A percentile compares a stretch with the other conserved stretches of the same genome.
phyloP scores from a whole-genome alignment of 2,329 filamentous ascomycete species.

The Diplodia corticola region DNA sequence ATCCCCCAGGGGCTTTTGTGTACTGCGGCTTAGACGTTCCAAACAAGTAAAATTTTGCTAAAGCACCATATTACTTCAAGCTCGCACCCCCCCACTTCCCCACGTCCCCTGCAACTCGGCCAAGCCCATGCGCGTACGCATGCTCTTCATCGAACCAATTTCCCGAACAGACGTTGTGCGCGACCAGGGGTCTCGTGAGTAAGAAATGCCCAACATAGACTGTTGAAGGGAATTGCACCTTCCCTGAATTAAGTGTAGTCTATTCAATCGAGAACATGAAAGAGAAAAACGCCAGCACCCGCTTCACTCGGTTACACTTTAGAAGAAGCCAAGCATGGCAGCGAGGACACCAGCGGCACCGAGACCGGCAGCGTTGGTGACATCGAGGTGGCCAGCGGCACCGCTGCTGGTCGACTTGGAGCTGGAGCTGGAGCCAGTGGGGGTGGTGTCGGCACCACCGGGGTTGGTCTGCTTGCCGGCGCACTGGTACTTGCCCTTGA shows the following conservation, averaged over 20 bases:
- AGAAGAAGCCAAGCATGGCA: conserved; percentile 49
- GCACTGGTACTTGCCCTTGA: conserved; percentile 49
- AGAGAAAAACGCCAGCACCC: conserved; percentile 38
- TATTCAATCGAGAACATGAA: conserved; percentile 36
- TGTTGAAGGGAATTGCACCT: conserved; percentile 4
- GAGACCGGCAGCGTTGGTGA: conserved; percentile 42
- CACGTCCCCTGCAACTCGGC: conserved; percentile 6
- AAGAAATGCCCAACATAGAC: conserved; percentile 18
- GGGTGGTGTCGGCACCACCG: conserved; percentile 37
- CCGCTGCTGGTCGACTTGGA: conserved; percentile 30
- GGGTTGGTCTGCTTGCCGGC: conserved; percentile 40
- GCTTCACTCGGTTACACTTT: conserved; percentile 33
- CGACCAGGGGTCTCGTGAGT: conserved; percentile 9
- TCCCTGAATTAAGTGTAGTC: conserved; percentile 34
- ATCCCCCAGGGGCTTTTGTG: conserved; percentile 14
- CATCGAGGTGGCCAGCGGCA: conserved; percentile 44
- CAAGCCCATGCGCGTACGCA: conserved; percentile 11
- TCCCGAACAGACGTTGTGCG: conserved; percentile 1
- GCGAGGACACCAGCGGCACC: conserved; percentile 50
- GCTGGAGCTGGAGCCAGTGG: conserved; percentile 30
- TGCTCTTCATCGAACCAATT: conserved; percentile 7
- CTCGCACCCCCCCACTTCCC: conserved; percentile 9
- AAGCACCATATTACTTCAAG: conserved; percentile 22
- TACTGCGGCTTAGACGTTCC: conserved; percentile 12
- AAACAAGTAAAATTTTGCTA: conserved; percentile 19